These are phyloP conservation scores for Canavalia gladiata DNA, from an alignment of 306 rosid species.

Conservation along the genomic window DNA sequence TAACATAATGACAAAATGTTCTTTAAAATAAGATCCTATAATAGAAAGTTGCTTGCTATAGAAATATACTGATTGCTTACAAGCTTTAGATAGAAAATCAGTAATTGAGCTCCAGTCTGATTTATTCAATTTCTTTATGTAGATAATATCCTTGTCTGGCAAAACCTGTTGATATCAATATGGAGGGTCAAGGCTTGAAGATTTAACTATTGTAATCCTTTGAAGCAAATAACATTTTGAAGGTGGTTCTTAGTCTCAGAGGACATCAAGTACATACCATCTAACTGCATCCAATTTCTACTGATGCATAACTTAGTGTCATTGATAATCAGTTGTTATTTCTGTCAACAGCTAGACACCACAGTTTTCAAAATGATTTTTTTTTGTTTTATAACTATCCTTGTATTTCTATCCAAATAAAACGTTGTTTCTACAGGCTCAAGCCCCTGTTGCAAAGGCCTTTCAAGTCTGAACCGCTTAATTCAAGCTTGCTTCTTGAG, in stretches of 20 bases:
- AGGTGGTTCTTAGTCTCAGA: constrained; percentile 6
- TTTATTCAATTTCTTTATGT: constrained; percentile 42
- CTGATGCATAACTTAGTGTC: background rate
- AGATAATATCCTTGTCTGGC: constrained; percentile 73
- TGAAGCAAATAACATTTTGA: constrained; percentile 30
- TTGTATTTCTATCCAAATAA: background rate
- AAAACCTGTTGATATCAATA: constrained; percentile 52
- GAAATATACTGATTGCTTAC: constrained; percentile 10
- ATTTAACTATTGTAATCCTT: constrained; percentile 34
- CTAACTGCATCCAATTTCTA: background rate
- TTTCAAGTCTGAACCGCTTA: background rate
- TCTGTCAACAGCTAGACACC: background rate
- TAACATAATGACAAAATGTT: background rate
- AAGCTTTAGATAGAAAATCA: background rate
- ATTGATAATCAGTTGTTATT: background rate
- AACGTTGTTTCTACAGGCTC: background rate
- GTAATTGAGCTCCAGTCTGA: constrained; percentile 8
- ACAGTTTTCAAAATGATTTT: background rate
- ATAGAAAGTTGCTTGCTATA: constrained; percentile 22
- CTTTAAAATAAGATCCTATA: background rate
- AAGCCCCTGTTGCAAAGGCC: background rate
- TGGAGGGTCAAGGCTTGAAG: constrained; percentile 39
- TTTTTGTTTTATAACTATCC: background rate
- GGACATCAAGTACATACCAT: constrained; percentile 4
- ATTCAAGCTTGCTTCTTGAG: background rate